A percentile compares a stretch with the other conserved stretches of the same genome.
Conservation (phyloP, 2,329 filamentous ascomycete species). For the Sphaerostilbella broomeana region DNA sequence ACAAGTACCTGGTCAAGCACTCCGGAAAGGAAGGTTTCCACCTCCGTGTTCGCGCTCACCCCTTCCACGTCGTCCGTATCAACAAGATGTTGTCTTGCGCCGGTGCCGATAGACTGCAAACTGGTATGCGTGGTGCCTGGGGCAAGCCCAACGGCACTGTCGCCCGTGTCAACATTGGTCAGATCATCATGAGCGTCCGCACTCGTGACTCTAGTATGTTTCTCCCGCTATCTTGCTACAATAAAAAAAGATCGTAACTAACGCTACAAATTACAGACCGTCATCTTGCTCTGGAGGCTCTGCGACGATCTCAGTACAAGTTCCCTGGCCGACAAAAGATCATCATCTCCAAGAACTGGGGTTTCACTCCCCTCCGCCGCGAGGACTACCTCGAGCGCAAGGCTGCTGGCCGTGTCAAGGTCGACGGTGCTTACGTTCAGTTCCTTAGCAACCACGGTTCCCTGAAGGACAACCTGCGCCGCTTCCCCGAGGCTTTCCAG, state of each 20-base stretch:
- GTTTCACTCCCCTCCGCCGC: conserved; percentile 95
- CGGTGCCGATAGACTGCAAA: conserved; percentile 99
- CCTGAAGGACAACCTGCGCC: conserved; percentile 79
- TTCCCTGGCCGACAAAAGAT: conserved; percentile 99
- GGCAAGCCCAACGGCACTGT: conserved; percentile 99
- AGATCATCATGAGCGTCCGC: conserved; percentile 95
- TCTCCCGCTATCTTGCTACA: not conserved
- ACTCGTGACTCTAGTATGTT: conserved; percentile 84
- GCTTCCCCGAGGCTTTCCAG: conserved; percentile 89
- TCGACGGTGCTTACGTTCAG: conserved; percentile 98
- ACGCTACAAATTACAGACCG: conserved; percentile 53
- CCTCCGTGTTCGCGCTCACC: conserved; percentile 80
- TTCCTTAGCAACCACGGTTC: conserved; percentile 93
- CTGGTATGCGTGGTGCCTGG: conserved; percentile 99
- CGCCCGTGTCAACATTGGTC: conserved; percentile 99
- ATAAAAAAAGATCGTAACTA: conserved; percentile 21
- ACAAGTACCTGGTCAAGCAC: conserved; percentile 84
- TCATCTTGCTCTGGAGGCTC: conserved; percentile 90
- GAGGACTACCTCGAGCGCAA: conserved; percentile 97
- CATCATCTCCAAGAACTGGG: conserved; percentile 99
- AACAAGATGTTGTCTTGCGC: conserved; percentile 99
- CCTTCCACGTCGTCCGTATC: conserved; percentile 99
- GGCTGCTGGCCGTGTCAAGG: conserved; percentile 85
- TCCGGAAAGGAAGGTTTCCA: conserved; percentile 69
- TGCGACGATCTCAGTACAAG: conserved; percentile 99